A percentile compares a stretch with the other conserved stretches of the same genome.
These are phyloP conservation scores for Eucalyptus cladocalyx DNA, from an alignment of 345 rosid species.

Conservation along the genomic window DNA sequence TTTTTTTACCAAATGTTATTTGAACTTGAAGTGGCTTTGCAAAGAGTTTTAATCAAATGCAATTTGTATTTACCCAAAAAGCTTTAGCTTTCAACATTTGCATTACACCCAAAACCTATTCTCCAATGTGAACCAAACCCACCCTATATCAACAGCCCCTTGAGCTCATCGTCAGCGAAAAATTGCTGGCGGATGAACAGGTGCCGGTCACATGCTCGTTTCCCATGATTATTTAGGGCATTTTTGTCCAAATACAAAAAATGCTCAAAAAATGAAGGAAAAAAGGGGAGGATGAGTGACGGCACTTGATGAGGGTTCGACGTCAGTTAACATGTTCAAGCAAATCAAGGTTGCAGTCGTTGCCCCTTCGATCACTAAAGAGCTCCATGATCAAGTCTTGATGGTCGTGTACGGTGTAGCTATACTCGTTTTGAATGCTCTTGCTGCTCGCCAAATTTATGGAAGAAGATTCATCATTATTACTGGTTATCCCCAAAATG, in stretches of 20 bases:
- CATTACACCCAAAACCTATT: too few species aligned
- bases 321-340: not conserved
- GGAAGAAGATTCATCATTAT: not conserved
- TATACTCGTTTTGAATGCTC: not conserved
- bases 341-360: not conserved
- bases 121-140: too few species aligned
- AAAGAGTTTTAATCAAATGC: too few species aligned
- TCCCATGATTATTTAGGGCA: not conserved
- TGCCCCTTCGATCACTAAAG: not conserved
- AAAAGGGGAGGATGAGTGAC: not conserved
- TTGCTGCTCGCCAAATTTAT: not conserved
- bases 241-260: not conserved
- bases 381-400: not conserved
- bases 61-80: too few species aligned
- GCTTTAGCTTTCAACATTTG: too few species aligned
- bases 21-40: too few species aligned
- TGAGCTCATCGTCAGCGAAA: not conserved
- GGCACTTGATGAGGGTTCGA: not conserved
- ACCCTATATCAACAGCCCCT: not conserved
- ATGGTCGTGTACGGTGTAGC: not conserved
- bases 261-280: not conserved
- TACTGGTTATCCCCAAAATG: not conserved
- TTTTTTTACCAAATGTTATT: too few species aligned
- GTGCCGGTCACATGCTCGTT: not conserved
- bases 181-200: not conserved